These are phyloP conservation scores for Ustilago loliicola DNA, from an alignment of 1,284 basidiomycete genomes.

Conservation along the genomic window DNA sequence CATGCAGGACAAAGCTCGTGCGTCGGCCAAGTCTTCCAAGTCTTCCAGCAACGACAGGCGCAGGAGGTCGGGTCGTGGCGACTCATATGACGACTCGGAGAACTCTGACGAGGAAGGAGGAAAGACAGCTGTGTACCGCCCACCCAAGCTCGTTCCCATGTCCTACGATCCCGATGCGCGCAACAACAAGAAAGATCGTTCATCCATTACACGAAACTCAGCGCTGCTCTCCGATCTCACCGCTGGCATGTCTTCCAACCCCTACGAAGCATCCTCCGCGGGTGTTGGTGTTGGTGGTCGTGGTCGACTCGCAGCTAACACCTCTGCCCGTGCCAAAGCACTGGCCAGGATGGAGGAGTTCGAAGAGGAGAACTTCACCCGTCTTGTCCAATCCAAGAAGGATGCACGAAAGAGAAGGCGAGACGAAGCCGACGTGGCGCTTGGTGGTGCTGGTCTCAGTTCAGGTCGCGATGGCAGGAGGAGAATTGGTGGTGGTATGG, in stretches of 20 bases:
- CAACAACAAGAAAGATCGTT: conserved; percentile 70
- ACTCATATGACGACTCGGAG: conserved; percentile 65
- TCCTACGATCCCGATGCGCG: conserved; percentile 82
- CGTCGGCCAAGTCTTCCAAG: conserved; percentile 17
- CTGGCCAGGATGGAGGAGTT: conserved; percentile 87
- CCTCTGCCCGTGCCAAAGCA: conserved; percentile 78
- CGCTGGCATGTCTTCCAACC: conserved; percentile 65
- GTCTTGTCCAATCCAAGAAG: conserved; percentile 90
- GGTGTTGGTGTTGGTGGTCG: conserved; percentile 63
- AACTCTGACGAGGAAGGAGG: conserved; percentile 26
- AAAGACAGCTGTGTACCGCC: conserved; percentile 79
- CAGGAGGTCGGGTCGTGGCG: conserved; percentile 40
- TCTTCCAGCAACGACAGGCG: conserved; percentile 64
- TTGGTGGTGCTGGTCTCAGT: conserved; percentile 75
- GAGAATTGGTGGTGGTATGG: conserved; percentile 66
- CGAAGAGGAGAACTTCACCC: conserved; percentile 96
- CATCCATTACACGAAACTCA: conserved; percentile 55
- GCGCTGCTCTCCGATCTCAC: conserved; percentile 66
- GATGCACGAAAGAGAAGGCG: conserved; percentile 82
- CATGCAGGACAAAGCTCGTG: conserved; percentile 50
- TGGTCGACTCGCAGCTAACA: conserved; percentile 43
- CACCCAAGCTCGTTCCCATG: conserved; percentile 90
- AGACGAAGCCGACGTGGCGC: conserved; percentile 91
- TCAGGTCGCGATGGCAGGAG: conserved; percentile 53
- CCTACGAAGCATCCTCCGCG: conserved; percentile 63